A percentile compares a stretch with the other conserved stretches of the same genome.
Evolutionary conservation across 2,329 filamentous ascomycete genomes (phyloP).

Genomic region (Hypoxylon sp.): DNA sequence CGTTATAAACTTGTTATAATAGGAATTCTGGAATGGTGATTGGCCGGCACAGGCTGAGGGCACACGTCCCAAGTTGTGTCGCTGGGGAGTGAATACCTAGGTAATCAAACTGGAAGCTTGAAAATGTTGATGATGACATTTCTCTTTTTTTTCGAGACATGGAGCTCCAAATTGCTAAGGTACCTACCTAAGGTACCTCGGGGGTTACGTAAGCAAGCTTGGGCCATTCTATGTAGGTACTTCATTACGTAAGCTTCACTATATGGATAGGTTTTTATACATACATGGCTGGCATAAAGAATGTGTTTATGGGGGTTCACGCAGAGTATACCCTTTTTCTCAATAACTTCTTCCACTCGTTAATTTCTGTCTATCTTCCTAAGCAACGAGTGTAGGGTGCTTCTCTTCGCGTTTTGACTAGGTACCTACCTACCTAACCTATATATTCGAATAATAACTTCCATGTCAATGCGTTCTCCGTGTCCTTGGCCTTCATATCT

Average conservation of each 20-base stretch:
- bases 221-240: background rate
- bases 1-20: background rate
- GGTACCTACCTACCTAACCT: too few species aligned
- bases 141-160: slow-evolving; percentile 2
- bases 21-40: background rate
- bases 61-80: slow-evolving; percentile 14
- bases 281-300: background rate
- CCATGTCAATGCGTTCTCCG: too few species aligned
- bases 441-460: too few species aligned
- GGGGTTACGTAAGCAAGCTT: slow-evolving; percentile 1
- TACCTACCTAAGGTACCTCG: slow-evolving; percentile 2
- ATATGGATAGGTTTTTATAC: too few species aligned
- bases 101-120: slow-evolving; percentile 7
- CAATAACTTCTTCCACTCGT: too few species aligned
- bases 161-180: slow-evolving; percentile 1
- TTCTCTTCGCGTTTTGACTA: too few species aligned
- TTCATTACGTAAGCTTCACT: background rate
- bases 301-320: background rate
- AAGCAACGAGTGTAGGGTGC: too few species aligned
- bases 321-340: too few species aligned
- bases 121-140: slow-evolving; percentile 29
- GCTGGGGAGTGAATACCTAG: background rate
- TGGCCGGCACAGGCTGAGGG: slow-evolving; percentile 11
- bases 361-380: too few species aligned
- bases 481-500: too few species aligned